Percentiles rank a stretch among this genome's conserved stretches.
phyloP scores from a whole-genome alignment of 1,139 yeast genomes.

The Candida freyschussii region DNA sequence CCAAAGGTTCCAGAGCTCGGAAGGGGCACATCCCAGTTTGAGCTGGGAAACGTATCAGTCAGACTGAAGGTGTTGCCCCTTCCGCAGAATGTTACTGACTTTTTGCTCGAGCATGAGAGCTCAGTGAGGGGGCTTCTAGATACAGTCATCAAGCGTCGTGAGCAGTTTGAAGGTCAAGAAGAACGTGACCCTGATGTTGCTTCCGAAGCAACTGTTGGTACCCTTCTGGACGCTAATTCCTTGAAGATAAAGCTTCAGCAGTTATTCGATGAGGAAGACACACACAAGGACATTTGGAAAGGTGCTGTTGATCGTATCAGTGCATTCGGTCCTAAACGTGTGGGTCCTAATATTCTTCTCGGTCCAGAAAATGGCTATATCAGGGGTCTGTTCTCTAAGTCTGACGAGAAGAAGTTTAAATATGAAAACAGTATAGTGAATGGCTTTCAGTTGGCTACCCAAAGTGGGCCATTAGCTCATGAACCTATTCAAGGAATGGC shows the following conservation, averaged over 20 bases:
- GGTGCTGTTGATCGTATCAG: conserved; percentile 42
- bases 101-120: conserved; percentile 45
- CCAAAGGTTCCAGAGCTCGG: conserved; percentile 36
- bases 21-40: conserved; percentile 37
- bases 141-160: conserved; percentile 14
- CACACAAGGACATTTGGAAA: conserved; percentile 25
- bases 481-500: conserved; percentile 86
- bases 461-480: conserved; percentile 82
- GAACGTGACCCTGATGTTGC: conserved; percentile 18
- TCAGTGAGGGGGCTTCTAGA: conserved; percentile 32
- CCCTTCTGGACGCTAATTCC: conserved; percentile 22
- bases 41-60: conserved; percentile 46
- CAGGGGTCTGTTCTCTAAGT: conserved; percentile 25
- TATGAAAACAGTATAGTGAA: conserved; percentile 66
- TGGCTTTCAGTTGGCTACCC: conserved; percentile 80
- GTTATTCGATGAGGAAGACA: conserved; percentile 31
- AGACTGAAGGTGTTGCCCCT: conserved; percentile 51
- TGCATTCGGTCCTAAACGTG: conserved; percentile 72
- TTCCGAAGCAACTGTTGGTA: conserved; percentile 21
- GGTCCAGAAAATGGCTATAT: conserved; percentile 45
- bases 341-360: conserved; percentile 71
- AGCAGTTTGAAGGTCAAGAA: conserved; percentile 22
- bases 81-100: conserved; percentile 45
- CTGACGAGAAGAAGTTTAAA: conserved; percentile 33
- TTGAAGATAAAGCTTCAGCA: conserved; percentile 34